Evolutionary conservation across 1,284 basidiomycete species (phyloP), one percentile per base, ranked within the genome.

Genomic region (Schizopora paradoxa): DNA sequence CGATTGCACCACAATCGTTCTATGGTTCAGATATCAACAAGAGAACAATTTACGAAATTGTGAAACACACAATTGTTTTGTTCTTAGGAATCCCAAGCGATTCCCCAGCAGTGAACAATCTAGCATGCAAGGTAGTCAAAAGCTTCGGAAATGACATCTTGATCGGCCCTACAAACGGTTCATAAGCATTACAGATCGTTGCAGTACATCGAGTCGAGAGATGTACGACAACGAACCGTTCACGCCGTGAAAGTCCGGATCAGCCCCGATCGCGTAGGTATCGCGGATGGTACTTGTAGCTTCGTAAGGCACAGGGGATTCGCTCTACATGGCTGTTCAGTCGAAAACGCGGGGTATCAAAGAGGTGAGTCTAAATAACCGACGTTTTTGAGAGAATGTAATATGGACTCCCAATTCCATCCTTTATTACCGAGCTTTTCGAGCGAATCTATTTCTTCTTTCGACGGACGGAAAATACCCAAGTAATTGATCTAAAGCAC

Each of bases 401-500:
- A 28, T 22, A 39, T 42, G n/a, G 27, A 35, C 2, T 47, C 49
- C 51, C 51, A 53, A 19, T 45, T 51, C 51, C 51, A 53, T 1
- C 51, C 51, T 19, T 45, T 32, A 34, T 51, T 53, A 6, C 49
- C 51, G n/a, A 51, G 51, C 7, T 21, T 38, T 16, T 51, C 49
- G 8, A 51, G n/a, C 5, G 36, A 49, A 26, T 50, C 43, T 8
- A 43, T 23, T 25, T 45, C 43, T 35, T 21, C n/a, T 23, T 45
- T 45, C 11, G 43, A 35, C 6, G 43, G 43, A n/a, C 31, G 21
- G 32, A n/a, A 35, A 35, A 35, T 37, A 21, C 33, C 43, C 42
- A 47, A 33, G 23, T 34, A 47, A 26, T 47, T 47, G 23, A 47
- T 14, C 44, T 46, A 38, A 6, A 29, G 27, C 13, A 28, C n/a